Base-by-base conservation (phyloP, 768 basidiomycete genomes). In the Daedaleopsis sinensis region DNA sequence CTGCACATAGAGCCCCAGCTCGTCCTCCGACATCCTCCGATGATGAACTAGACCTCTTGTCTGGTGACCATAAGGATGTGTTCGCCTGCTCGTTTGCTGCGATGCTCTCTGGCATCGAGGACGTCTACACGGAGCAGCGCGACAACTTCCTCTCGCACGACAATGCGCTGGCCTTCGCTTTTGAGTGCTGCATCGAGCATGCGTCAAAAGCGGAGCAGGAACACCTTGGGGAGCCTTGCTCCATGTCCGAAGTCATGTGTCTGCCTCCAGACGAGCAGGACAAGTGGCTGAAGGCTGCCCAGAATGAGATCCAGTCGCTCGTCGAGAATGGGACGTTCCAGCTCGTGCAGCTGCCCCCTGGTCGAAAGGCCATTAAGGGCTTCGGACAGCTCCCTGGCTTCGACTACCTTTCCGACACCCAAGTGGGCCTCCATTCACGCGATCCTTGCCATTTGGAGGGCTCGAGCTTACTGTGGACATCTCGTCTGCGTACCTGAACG, bases 381-480 rank as follows among this genome's bases (percentile, higher is more conserved):
- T 77, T 75, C 68, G 57, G 68, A 7, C 77, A 80, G 65, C 51
- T 50, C 12, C 69, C 68, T 16, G 75, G 78, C 2, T 57, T 73
- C 24, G 73, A 80, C 38, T 79, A 70, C 63, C 56, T 68, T 77
- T 1, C 72, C 76, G 38, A 49, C 35, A 18, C 24, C 10, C 62
- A 68, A 43, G 58, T 68, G 43, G 58, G 68, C 46, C 46, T 66
- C 44, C 57, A 67, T 74, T 15, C 56, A 67, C 10, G 49, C 63
- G 42, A 35, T 70, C 15, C 61, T 73, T 36, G 67, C 71, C 5
- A 46, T 74, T 32, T 59, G 5, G 37, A 69, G 18, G 67, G 67
- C 65, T 72, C 43, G 65, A 69, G 18, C 54, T 75, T 19, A 55
- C 69, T 39, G 55, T 71, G 43, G 71, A 73, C 53, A 60, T 74